Conservation (phyloP, 164 flowering plant genomes). For the Aristolochia californica region DNA sequence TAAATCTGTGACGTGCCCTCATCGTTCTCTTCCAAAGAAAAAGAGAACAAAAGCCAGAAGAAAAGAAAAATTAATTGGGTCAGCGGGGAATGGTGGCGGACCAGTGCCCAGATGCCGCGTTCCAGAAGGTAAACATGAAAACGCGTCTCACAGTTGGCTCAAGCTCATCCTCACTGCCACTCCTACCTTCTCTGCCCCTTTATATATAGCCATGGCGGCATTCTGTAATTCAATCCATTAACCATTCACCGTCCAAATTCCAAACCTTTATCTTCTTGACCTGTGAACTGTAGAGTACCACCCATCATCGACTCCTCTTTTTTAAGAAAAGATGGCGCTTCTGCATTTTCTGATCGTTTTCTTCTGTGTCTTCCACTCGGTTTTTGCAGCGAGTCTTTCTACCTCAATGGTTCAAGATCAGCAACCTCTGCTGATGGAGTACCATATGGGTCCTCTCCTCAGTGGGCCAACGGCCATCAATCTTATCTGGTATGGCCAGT, state of each 20-base stretch:
- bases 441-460: constrained; percentile 25
- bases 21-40: too few relatives aligned
- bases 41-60: too few relatives aligned
- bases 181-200: background rate
- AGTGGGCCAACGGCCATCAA: constrained; percentile 14
- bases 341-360: too few relatives aligned
- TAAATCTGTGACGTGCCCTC: too few relatives aligned
- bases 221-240: too few relatives aligned
- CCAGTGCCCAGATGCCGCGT: background rate
- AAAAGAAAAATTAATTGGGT: too few relatives aligned
- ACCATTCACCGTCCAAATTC: background rate
- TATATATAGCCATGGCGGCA: too few relatives aligned
- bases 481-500: constrained; percentile 26
- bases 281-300: constrained; percentile 7
- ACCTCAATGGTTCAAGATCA: constrained; percentile 8
- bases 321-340: too few relatives aligned
- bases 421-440: constrained; percentile 7
- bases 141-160: too few relatives aligned
- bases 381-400: background rate
- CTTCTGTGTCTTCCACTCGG: too few relatives aligned
- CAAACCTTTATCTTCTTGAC: background rate
- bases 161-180: background rate
- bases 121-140: background rate
- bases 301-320: background rate
- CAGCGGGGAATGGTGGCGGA: too few relatives aligned